Evolutionary conservation across 2,329 filamentous ascomycete genomes (phyloP).

Genomic region (Phaeosphaeria sp.): DNA sequence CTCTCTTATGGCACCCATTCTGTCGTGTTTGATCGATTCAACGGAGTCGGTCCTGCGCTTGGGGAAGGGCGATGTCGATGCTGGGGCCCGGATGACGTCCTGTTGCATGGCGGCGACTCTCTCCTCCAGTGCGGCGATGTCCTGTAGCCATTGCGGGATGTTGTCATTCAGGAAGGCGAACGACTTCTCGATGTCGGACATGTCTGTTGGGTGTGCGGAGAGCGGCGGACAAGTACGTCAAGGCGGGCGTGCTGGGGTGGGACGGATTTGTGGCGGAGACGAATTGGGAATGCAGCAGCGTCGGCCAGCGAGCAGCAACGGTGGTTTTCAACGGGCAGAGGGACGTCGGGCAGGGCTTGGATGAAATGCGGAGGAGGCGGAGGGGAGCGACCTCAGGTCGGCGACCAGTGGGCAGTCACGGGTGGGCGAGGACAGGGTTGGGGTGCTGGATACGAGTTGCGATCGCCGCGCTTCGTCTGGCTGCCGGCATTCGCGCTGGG

Average conservation of each 20-base stretch:
- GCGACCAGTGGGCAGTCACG: conserved; percentile 28
- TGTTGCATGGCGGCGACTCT: conserved; percentile 44
- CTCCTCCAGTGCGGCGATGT: conserved; percentile 37
- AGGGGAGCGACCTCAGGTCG: conserved; percentile 7
- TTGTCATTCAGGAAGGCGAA: conserved; percentile 48
- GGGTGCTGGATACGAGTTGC: conserved; percentile 13
- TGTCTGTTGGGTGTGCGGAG: conserved; percentile 22
- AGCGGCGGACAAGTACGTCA: conserved; percentile 4
- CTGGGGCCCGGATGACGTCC: conserved; percentile 38
- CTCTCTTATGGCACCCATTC: conserved; percentile 32
- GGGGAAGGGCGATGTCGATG: conserved; percentile 32
- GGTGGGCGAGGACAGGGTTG: conserved; percentile 21
- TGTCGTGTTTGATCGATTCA: conserved; percentile 42
- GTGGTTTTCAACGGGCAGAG: conserved; percentile 5
- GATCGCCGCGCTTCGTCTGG: conserved; percentile 32
- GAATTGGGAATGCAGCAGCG: background rate
- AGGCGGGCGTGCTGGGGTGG: conserved; percentile 1
- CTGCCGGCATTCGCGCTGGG: conserved; percentile 30
- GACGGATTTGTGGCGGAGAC: background rate
- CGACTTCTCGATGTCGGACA: conserved; percentile 48
- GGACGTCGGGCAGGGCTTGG: background rate
- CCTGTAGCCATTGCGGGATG: conserved; percentile 47
- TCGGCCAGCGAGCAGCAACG: conserved; percentile 22
- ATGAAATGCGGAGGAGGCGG: conserved; percentile 9
- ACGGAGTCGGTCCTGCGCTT: conserved; percentile 44